Conservation (phyloP, 805 yeast species). For the Groenewaldozyma salmanticensis region DNA sequence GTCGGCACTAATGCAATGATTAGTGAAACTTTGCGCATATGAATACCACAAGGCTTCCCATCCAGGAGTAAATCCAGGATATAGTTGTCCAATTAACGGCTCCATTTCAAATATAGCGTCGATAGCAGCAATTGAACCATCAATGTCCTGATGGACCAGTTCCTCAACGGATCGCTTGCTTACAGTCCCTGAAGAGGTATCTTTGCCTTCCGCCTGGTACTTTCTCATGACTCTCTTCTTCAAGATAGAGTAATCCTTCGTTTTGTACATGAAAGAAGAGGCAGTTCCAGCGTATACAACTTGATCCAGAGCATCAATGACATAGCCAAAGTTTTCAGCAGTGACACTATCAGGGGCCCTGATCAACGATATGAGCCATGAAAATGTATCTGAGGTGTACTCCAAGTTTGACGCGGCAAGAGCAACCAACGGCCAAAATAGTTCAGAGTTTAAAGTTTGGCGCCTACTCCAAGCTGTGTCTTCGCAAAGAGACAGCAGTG, state of each 20-base stretch:
- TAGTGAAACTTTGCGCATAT: constrained; percentile 71
- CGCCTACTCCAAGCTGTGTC: constrained; percentile 16
- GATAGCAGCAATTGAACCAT: not conserved
- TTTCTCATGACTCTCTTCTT: not conserved
- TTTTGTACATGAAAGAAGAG: not conserved
- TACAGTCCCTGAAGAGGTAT: not conserved
- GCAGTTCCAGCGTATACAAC: not conserved
- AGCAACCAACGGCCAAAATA: constrained; percentile 48
- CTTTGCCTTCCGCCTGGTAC: not conserved
- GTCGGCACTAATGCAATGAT: constrained; percentile 85
- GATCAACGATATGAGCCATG: constrained; percentile 6
- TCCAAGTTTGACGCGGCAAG: constrained; percentile 34
- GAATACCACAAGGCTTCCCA: constrained; percentile 28
- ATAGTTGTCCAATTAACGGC: not conserved
- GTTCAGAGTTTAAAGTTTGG: constrained; percentile 41
- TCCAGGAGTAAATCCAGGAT: not conserved
- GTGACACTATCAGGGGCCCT: constrained; percentile 6
- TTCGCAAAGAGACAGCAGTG: constrained; percentile 11
- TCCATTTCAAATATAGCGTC: not conserved
- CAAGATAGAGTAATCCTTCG: not conserved
- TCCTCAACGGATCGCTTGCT: not conserved
- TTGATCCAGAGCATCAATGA: constrained; percentile 17
- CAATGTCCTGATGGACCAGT: not conserved
- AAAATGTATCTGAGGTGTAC: constrained; percentile 26
- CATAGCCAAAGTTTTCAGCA: constrained; percentile 14